A percentile compares a stretch with the other conserved stretches of the same genome.
phyloP scores from a whole-genome alignment of 768 basidiomycete genomes.

The Kwoniella dendrophila region DNA sequence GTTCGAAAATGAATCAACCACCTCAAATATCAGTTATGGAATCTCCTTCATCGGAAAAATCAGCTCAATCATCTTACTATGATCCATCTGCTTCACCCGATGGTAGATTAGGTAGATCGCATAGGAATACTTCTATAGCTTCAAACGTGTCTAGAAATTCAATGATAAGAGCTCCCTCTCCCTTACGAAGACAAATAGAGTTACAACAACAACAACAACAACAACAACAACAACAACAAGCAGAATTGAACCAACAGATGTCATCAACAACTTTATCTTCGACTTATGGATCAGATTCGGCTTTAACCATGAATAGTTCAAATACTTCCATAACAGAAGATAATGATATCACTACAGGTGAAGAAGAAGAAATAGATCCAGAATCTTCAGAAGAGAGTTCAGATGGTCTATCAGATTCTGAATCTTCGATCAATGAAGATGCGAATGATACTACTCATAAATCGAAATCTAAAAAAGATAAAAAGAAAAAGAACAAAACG shows the following conservation, averaged over 20 bases:
- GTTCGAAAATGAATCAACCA: conserved; percentile 1
- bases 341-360: conserved; percentile 2
- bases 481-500: conserved; percentile 16
- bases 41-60: conserved; percentile 8
- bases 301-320: conserved; percentile 3
- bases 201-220: conserved; percentile 18
- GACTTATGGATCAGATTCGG: conserved; percentile 7
- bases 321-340: conserved; percentile 1
- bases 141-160: conserved; percentile 9
- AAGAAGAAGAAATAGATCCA: conserved; percentile 25
- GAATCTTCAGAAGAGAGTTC: conserved; percentile 12
- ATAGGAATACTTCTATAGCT: conserved; percentile 9
- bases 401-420: conserved; percentile 45
- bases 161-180: conserved; percentile 36
- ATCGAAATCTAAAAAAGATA: conserved; percentile 26
- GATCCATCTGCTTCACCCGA: not conserved
- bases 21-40: conserved; percentile 8
- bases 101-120: conserved; percentile 1
- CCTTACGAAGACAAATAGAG: conserved; percentile 33
- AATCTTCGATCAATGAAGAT: conserved; percentile 36
- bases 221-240: conserved; percentile 17
- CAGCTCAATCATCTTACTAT: not conserved
- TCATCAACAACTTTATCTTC: conserved; percentile 7
- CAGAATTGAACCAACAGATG: not conserved
- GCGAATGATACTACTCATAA: not conserved